Base-by-base conservation (phyloP, 73 alveolate species). In the Stentor roeselii region DNA sequence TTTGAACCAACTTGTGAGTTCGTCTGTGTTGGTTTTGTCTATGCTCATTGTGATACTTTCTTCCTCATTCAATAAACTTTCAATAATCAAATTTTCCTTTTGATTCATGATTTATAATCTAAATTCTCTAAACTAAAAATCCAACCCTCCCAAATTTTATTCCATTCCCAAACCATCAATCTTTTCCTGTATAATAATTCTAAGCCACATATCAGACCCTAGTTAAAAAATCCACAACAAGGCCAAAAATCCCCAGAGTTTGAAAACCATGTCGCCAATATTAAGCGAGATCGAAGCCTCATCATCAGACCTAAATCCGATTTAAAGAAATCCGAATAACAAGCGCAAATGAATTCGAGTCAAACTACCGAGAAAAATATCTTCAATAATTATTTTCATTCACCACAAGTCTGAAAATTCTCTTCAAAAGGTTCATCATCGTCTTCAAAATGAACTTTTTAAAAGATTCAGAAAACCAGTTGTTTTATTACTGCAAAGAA, bases 401-500 rank as follows among this genome's bases (percentile, higher is more conserved):
- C 93, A 86, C 27, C 83, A 60, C 93, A 85, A 90, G n/a, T 86
- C 88, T 35, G 75, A 82, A 82, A 82, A 84, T 78, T 38, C 86
- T 6, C 85, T 87, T 60, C 75, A 87, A 86, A 87, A 84, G 82
- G 76, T 83, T 84, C 91, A 87, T 75, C 78, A 83, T 59, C 90
- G 90, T 75, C 80, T 87, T 60, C 50, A 78, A 76, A 37, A 87
- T 21, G 93, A 87, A 88, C 78, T 87, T 59, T 86, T 75, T 77
- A 87, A 87, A 87, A 87, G 84, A 83, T 87, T 87, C 59, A 78
- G 78, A 50, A 84, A 75, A 84, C 93, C 87, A 61, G 91, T 87
- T 37, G 93, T 82, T 61, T 42, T 83, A 31, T 78, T 87, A 59
- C 83, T 87, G 84, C 58, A 82, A 83, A 50, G 93, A 39, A 83